Conservation (phyloP, 1,139 yeast genomes). For the Saccharomyces hybrid region DNA sequence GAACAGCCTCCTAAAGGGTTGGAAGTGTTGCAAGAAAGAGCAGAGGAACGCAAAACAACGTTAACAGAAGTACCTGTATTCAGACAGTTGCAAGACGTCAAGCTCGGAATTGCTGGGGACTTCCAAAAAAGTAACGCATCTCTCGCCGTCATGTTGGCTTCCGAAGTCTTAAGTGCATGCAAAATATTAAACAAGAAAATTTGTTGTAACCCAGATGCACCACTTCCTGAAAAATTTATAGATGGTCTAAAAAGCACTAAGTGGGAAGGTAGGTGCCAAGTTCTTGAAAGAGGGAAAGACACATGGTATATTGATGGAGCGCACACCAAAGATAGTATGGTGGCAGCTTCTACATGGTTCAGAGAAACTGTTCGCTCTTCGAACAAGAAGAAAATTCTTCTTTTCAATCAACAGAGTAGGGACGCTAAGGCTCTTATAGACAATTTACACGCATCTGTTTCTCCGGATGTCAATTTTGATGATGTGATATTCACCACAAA, state of each 20-base stretch:
- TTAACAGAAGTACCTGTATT: slow-evolving; percentile 47
- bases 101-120: slow-evolving; percentile 77
- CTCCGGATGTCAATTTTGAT: slow-evolving; percentile 44
- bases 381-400: slow-evolving; percentile 38
- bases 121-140: slow-evolving; percentile 86
- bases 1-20: slow-evolving; percentile 51
- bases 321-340: slow-evolving; percentile 81
- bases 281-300: slow-evolving; percentile 43
- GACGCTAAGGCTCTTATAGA: slow-evolving; percentile 64
- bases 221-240: slow-evolving; percentile 38
- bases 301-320: slow-evolving; percentile 93
- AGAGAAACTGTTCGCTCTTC: slow-evolving; percentile 32
- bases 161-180: slow-evolving; percentile 49
- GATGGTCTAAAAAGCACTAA: slow-evolving; percentile 60
- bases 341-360: slow-evolving; percentile 78
- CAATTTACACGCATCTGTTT: slow-evolving; percentile 42
- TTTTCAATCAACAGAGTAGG: slow-evolving; percentile 92
- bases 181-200: slow-evolving; percentile 33
- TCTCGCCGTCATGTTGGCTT: slow-evolving; percentile 69
- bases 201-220: slow-evolving; percentile 11
- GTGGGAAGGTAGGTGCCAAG: slow-evolving; percentile 96
- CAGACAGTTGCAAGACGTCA: slow-evolving; percentile 35
- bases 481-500: slow-evolving; percentile 84
- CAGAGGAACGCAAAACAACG: slow-evolving; percentile 51
- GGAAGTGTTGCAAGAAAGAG: slow-evolving; percentile 50